phyloP scores from a whole-genome alignment of 441 rosid genomes.

The Omphalea diandra region DNA sequence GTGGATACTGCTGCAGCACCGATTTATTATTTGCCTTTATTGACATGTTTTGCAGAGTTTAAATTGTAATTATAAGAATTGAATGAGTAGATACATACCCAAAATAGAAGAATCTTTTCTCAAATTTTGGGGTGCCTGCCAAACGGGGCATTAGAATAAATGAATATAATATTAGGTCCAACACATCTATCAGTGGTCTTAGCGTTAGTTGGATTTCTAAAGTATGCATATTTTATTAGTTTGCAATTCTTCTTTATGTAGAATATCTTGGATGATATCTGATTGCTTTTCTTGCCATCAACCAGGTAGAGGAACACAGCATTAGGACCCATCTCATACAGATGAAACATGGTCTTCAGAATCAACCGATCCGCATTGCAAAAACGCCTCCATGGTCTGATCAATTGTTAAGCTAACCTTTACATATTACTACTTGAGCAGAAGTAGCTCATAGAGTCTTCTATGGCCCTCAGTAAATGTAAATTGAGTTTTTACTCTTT shows the following conservation, averaged over 20 bases:
- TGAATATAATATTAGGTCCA: no score
- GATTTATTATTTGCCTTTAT: no score
- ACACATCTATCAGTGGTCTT: no score
- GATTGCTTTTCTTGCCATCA: slow-evolving; percentile 9
- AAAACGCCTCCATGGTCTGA: slow-evolving; percentile 27
- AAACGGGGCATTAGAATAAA: no score
- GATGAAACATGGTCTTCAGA: slow-evolving; percentile 41
- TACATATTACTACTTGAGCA: slow-evolving; percentile 20
- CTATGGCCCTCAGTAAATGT: slow-evolving; percentile 34
- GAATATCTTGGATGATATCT: not conserved
- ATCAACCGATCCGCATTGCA: slow-evolving; percentile 25
- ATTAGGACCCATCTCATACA: slow-evolving; percentile 69
- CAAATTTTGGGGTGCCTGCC: no score
- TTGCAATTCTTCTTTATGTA: not conserved
- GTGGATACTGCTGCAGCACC: no score
- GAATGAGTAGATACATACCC: no score
- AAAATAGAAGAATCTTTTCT: no score
- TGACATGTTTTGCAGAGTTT: no score
- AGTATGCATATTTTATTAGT: not conserved
- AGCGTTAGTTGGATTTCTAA: not conserved
- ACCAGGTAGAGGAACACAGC: slow-evolving; percentile 72
- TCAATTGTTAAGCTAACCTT: slow-evolving; percentile 30
- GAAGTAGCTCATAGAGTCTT: slow-evolving; percentile 17
- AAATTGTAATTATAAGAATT: no score
- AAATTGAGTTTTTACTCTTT: slow-evolving; percentile 21